Percentiles rank a stretch among this genome's conserved stretches.
Evolutionary conservation across 108 stramenopile species (phyloP).

Genomic region (Cylindrotheca fusiformis): DNA sequence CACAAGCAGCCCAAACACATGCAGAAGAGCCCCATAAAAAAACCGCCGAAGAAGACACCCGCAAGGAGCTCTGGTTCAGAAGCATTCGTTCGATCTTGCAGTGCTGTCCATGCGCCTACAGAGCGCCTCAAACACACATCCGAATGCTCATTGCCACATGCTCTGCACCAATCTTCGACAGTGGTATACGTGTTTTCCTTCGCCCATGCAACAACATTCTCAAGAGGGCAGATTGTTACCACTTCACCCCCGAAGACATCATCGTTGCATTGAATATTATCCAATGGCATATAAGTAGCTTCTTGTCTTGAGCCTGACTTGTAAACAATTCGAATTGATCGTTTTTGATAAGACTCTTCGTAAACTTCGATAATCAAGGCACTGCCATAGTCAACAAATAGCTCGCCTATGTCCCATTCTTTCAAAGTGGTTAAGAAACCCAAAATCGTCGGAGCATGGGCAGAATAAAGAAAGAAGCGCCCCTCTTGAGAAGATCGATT

Average conservation of each 20-base stretch:
- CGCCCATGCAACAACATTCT: conserved; percentile 20
- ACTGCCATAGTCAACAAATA: conserved; percentile 31
- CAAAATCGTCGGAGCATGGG: conserved; percentile 39
- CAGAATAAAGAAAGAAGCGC: conserved; percentile 41
- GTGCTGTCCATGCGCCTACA: neutral
- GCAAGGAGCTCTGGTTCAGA: conserved; percentile 7
- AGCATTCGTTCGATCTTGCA: neutral
- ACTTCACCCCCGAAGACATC: neutral
- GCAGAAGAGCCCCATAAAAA: conserved; percentile 10
- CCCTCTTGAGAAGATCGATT: conserved; percentile 17
- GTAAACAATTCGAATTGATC: conserved; percentile 31
- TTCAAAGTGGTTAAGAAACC: conserved; percentile 32
- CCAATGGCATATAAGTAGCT: conserved; percentile 8
- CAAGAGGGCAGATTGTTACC: conserved; percentile 11
- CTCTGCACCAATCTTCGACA: conserved; percentile 35
- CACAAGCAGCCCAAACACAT: conserved; percentile 1
- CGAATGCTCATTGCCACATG: conserved; percentile 32
- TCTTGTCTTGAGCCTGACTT: conserved; percentile 2
- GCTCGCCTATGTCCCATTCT: conserved; percentile 13
- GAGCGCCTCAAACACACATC: conserved; percentile 26
- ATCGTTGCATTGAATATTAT: conserved; percentile 1
- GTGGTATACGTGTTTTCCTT: conserved; percentile 4
- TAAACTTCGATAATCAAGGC: conserved; percentile 46
- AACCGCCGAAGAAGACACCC: conserved; percentile 21
- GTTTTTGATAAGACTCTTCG: conserved; percentile 5